Percentiles rank a stretch among this genome's conserved stretches.
phyloP scores from a whole-genome alignment of 495 filamentous ascomycete species.

The Xylaria bambusicola region DNA sequence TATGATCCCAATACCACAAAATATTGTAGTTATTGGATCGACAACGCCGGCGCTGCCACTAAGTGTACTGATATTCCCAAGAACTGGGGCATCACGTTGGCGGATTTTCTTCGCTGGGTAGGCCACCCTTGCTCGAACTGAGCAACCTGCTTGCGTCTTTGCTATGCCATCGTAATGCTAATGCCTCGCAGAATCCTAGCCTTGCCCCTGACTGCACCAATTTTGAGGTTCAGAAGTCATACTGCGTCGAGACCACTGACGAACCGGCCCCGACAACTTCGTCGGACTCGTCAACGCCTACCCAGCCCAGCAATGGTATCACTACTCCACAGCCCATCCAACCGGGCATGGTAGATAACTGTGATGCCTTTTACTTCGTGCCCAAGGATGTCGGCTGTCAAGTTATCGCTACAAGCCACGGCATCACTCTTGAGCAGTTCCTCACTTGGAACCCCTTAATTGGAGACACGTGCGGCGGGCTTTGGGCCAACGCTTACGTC shows the following conservation, averaged over 20 bases:
- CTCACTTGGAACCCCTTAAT: not conserved
- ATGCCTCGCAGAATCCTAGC: not conserved
- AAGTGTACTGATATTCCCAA: not conserved
- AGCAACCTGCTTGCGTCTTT: not conserved
- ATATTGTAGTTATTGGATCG: not conserved
- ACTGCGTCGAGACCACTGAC: constrained; percentile 10
- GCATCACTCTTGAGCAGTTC: not conserved
- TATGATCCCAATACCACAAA: not conserved
- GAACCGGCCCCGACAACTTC: constrained; percentile 1
- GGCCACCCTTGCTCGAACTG: not conserved
- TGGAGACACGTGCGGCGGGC: not conserved
- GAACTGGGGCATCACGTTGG: not conserved
- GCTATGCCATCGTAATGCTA: not conserved
- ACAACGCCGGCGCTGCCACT: not conserved
- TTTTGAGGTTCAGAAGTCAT: not conserved
- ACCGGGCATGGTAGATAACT: constrained; percentile 23
- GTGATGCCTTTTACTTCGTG: constrained; percentile 24
- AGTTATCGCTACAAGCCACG: not conserved
- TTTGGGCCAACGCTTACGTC: constrained; percentile 12
- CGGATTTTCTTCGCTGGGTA: constrained; percentile 8
- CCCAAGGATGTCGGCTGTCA: not conserved
- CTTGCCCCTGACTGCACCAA: not conserved
- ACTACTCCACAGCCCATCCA: constrained; percentile 32
- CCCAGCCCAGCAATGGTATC: constrained; percentile 13
- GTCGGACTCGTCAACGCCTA: not conserved